Percentiles rank a stretch among this genome's conserved stretches.
These are phyloP conservation scores for Uncinocarpus reesii DNA, from an alignment of 2,329 filamentous ascomycete species.

Conservation along the genomic window DNA sequence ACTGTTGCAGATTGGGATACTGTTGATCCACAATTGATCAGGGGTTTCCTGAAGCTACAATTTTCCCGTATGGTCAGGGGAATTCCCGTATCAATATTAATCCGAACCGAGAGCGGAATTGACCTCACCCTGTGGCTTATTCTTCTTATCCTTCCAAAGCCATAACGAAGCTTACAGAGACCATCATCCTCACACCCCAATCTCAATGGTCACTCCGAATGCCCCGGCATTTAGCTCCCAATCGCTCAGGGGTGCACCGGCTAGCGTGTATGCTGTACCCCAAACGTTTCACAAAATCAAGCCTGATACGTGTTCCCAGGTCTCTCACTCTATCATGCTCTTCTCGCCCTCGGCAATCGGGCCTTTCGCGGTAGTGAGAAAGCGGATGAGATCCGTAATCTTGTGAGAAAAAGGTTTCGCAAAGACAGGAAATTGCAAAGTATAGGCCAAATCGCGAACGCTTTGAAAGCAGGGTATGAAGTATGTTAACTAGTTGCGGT, in stretches of 20 bases:
- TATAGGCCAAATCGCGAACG: constrained; percentile 30
- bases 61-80: too few species aligned
- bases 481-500: constrained; percentile 18
- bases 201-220: constrained; percentile 22
- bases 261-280: constrained; percentile 32
- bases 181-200: neutral
- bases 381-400: constrained; percentile 21
- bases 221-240: constrained; percentile 29
- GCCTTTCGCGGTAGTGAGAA: constrained; percentile 21
- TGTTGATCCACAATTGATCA: too few species aligned
- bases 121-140: too few species aligned
- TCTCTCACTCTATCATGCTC: constrained; percentile 37
- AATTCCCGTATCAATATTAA: too few species aligned
- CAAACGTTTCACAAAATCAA: constrained; percentile 5
- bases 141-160: too few species aligned
- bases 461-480: constrained; percentile 35
- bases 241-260: constrained; percentile 32
- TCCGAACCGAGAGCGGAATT: too few species aligned
- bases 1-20: too few species aligned
- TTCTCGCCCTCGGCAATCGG: constrained; percentile 34
- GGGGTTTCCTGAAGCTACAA: too few species aligned
- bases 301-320: constrained; percentile 22
- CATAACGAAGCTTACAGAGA: too few species aligned
- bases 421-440: constrained; percentile 32
- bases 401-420: constrained; percentile 32